These are phyloP conservation scores for Geranomyces michiganensis DNA, from an alignment of 192 early-diverging fungal genomes.

Conservation along the genomic window DNA sequence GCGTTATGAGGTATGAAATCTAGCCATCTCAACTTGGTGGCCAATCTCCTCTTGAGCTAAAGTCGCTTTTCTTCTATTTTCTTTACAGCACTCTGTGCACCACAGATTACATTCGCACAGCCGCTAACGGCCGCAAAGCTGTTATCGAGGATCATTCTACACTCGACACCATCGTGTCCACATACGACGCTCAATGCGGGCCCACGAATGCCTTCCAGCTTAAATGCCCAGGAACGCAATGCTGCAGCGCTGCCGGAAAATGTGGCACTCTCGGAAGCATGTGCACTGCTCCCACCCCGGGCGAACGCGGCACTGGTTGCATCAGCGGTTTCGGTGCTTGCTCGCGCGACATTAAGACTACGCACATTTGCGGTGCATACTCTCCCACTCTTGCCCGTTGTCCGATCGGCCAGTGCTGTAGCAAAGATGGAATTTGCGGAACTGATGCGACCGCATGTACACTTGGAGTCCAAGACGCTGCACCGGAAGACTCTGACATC, in stretches of 20 bases:
- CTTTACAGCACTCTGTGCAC: no score
- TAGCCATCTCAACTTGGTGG: no score
- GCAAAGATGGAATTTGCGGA: background rate
- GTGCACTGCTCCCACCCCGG: background rate
- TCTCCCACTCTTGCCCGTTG: background rate
- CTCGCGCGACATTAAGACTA: background rate
- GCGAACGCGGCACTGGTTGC: constrained; percentile 2
- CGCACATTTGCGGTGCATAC: background rate
- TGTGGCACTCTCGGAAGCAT: background rate
- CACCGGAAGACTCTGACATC: background rate
- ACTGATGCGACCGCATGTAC: background rate
- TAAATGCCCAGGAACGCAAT: background rate
- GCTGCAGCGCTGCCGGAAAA: background rate
- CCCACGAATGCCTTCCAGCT: background rate
- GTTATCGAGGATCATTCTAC: no score
- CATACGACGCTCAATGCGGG: constrained; percentile 7
- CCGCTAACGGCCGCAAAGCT: no score
- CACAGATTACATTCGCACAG: no score
- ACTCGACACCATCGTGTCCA: background rate
- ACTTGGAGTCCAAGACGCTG: background rate
- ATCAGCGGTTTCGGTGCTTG: constrained; percentile 7
- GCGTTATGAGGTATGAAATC: no score
- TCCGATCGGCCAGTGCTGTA: background rate
- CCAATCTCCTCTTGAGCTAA: no score
- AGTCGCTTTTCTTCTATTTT: no score